phyloP scores from a whole-genome alignment of 176 grass and related monocot genomes.

The Metroxylon sagu region DNA sequence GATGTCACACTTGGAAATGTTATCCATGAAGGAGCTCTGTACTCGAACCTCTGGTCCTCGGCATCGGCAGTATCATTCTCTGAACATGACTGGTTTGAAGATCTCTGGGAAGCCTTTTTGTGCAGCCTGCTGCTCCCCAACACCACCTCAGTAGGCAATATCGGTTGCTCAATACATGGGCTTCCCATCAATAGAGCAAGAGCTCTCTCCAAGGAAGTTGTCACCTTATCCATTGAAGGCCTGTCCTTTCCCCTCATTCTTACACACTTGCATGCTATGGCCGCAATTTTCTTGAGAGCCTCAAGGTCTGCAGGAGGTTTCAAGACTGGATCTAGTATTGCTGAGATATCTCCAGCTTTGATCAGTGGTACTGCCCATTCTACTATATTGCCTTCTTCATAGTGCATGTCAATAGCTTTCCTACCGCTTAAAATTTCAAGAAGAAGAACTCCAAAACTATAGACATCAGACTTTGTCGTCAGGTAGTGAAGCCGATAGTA shows the following conservation, averaged over 20 bases:
- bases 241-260: slow-evolving; percentile 92
- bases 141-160: slow-evolving; percentile 88
- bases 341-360: slow-evolving; percentile 72
- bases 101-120: slow-evolving; percentile 82
- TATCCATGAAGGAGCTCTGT: slow-evolving; percentile 92
- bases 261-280: slow-evolving; percentile 81
- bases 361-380: slow-evolving; percentile 92
- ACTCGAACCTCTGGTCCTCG: slow-evolving; percentile 71
- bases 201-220: slow-evolving; percentile 77
- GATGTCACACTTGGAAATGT: slow-evolving; percentile 92
- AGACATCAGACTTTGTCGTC: slow-evolving; percentile 95
- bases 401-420: slow-evolving; percentile 97
- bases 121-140: slow-evolving; percentile 88
- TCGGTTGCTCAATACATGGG: slow-evolving; percentile 81
- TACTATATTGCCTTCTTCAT: slow-evolving; percentile 93
- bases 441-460: slow-evolving; percentile 94
- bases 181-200: slow-evolving; percentile 88
- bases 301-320: slow-evolving; percentile 67
- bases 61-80: slow-evolving; percentile 69
- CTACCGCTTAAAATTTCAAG: slow-evolving; percentile 86
- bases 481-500: slow-evolving; percentile 97
- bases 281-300: slow-evolving; percentile 93
- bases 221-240: slow-evolving; percentile 96
- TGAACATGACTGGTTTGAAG: slow-evolving; percentile 90
- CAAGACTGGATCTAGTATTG: slow-evolving; percentile 61